A percentile compares a stretch with the other conserved stretches of the same genome.
phyloP scores from a whole-genome alignment of 2,329 filamentous ascomycete genomes.

The Escovopsis sp. region DNA sequence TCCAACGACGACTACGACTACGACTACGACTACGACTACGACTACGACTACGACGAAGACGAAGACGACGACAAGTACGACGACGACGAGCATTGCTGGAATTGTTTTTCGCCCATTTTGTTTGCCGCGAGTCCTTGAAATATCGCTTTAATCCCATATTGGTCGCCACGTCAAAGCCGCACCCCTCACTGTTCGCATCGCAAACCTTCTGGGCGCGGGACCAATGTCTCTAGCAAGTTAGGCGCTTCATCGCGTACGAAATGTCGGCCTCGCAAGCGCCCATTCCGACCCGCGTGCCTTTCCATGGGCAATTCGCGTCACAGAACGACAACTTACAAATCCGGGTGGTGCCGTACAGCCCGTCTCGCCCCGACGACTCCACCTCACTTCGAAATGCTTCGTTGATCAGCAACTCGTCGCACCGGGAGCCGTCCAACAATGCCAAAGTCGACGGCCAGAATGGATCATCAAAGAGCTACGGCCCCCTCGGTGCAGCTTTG shows the following conservation, averaged over 20 bases:
- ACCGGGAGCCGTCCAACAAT: background rate
- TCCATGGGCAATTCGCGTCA: slow-evolving; percentile 15
- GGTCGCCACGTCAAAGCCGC: too few relatives aligned
- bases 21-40: background rate
- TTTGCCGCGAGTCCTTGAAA: background rate
- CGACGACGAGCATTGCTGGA: background rate
- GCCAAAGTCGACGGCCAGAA: slow-evolving; percentile 2
- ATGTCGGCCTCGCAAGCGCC: slow-evolving; percentile 19
- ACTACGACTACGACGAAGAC: background rate
- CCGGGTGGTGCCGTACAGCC: slow-evolving; percentile 25
- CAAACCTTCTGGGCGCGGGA: background rate
- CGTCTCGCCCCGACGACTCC: slow-evolving; percentile 20
- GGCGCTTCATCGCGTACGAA: slow-evolving; percentile 16
- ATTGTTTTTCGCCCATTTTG: background rate
- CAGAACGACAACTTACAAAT: slow-evolving; percentile 19
- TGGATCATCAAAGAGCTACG: slow-evolving; percentile 1
- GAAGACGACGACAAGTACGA: background rate
- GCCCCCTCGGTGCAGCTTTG: background rate
- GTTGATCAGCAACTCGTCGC: slow-evolving; percentile 7
- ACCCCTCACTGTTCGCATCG: background rate
- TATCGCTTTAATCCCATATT: too few relatives aligned
- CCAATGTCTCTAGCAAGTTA: slow-evolving; percentile 11
- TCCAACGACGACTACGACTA: background rate
- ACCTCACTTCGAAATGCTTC: slow-evolving; percentile 12
- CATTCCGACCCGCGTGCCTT: slow-evolving; percentile 15